phyloP scores from a whole-genome alignment of 352 stramenopile species.

The Phytophthora sp. region DNA sequence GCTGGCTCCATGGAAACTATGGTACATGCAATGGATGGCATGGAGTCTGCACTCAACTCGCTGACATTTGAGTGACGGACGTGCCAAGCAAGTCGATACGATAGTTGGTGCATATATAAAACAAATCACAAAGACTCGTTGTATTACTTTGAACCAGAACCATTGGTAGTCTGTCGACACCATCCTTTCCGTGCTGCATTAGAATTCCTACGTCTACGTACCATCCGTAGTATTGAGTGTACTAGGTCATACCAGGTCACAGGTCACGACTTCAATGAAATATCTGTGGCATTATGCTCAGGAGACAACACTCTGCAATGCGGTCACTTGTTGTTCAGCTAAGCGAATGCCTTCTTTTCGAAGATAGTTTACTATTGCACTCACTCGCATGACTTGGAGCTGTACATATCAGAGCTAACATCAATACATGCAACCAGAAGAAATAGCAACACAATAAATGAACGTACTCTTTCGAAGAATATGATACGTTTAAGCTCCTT shows the following conservation, averaged over 20 bases:
- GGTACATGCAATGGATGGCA: conserved; percentile 59
- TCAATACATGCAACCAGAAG: background rate
- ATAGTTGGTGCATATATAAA: no score
- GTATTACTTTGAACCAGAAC: no score
- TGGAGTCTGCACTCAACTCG: conserved; percentile 52
- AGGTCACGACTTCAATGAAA: background rate
- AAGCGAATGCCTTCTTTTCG: conserved; percentile 77
- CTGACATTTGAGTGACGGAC: conserved; percentile 13
- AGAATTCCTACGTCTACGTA: no score
- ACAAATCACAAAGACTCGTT: no score
- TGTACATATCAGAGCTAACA: conserved; percentile 14
- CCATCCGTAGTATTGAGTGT: no score
- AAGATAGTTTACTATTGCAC: conserved; percentile 64
- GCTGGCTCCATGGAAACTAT: conserved; percentile 91
- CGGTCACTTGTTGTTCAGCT: conserved; percentile 72
- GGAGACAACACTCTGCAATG: conserved; percentile 64
- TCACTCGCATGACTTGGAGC: conserved; percentile 70
- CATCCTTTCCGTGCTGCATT: no score
- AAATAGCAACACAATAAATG: background rate
- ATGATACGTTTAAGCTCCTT: conserved; percentile 61
- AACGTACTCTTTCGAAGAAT: conserved; percentile 51
- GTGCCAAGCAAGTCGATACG: no score
- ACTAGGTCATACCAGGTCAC: no score
- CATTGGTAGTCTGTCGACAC: no score
- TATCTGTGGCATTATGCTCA: background rate